Evolutionary conservation across 106 monocot genomes (phyloP).

Genomic region (Ottelia alismoides): DNA sequence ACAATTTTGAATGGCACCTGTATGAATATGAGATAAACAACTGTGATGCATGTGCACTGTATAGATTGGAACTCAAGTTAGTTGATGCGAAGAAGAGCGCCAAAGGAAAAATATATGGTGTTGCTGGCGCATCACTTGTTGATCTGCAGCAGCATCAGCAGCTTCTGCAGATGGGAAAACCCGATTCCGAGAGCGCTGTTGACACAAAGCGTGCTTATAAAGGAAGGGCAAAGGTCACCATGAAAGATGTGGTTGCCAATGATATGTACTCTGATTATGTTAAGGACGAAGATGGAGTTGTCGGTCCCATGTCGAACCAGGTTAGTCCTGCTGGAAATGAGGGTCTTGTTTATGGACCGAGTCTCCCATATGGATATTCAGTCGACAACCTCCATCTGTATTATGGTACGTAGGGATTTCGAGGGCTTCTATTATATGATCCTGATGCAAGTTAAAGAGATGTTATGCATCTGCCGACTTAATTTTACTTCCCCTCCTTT

Average conservation of each 20-base stretch:
- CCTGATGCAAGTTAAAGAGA: no score
- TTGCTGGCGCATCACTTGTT: conserved; percentile 23
- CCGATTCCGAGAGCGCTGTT: conserved; percentile 22
- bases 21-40: conserved; percentile 79
- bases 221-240: conserved; percentile 38
- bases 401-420: no score
- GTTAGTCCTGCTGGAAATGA: conserved; percentile 17
- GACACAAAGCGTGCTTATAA: conserved; percentile 28
- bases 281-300: conserved; percentile 10
- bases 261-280: conserved; percentile 3
- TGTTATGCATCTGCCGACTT: no score
- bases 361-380: conserved; percentile 32
- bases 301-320: conserved; percentile 24
- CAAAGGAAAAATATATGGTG: conserved; percentile 50
- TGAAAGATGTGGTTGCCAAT: conserved; percentile 14
- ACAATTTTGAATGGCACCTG: no score
- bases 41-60: conserved; percentile 61
- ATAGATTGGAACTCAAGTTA: conserved; percentile 69
- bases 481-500: no score
- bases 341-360: conserved; percentile 40
- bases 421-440: no score
- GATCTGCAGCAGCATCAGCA: conserved; percentile 39
- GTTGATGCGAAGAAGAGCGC: conserved; percentile 56
- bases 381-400: conserved; percentile 27
- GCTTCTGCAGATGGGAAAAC: conserved; percentile 55